Conservation (phyloP, 2,329 filamentous ascomycete species). For the Trichoderma lentiforme region DNA sequence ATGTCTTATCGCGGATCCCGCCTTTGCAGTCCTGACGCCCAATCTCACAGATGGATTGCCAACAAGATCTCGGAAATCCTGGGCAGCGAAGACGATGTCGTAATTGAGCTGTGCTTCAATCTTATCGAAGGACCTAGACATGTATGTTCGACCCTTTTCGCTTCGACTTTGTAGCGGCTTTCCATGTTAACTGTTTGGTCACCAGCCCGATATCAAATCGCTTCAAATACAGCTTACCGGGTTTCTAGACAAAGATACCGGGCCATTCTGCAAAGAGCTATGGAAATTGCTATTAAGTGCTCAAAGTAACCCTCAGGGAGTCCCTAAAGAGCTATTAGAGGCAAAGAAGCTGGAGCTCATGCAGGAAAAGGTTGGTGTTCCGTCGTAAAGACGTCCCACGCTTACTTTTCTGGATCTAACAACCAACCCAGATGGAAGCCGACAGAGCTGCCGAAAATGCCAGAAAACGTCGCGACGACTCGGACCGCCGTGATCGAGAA, state of each 20-base stretch:
- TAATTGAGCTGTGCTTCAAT: conserved; percentile 78
- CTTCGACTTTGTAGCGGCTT: background rate
- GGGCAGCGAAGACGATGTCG: conserved; percentile 91
- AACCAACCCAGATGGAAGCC: conserved; percentile 63
- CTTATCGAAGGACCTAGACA: conserved; percentile 70
- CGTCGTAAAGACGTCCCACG: background rate
- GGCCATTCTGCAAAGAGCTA: conserved; percentile 85
- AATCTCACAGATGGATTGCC: conserved; percentile 76
- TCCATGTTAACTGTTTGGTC: conserved; percentile 22
- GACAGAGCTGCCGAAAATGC: conserved; percentile 77
- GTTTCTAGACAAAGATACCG: conserved; percentile 89
- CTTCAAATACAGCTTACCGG: conserved; percentile 93
- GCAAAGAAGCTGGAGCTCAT: conserved; percentile 94
- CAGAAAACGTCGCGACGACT: conserved; percentile 66
- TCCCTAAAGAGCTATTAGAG: conserved; percentile 90
- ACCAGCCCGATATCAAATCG: conserved; percentile 88
- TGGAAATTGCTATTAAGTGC: conserved; percentile 92
- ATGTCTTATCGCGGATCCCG: background rate
- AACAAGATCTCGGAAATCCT: conserved; percentile 82
- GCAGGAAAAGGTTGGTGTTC: conserved; percentile 74
- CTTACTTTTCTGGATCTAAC: background rate
- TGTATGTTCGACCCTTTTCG: conserved; percentile 44
- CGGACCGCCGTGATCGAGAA: conserved; percentile 68
- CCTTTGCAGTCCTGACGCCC: conserved; percentile 17
- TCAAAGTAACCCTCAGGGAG: conserved; percentile 81